These are phyloP conservation scores for Berberis vulgaris DNA, from an alignment of 164 flowering plant species.

Conservation along the genomic window DNA sequence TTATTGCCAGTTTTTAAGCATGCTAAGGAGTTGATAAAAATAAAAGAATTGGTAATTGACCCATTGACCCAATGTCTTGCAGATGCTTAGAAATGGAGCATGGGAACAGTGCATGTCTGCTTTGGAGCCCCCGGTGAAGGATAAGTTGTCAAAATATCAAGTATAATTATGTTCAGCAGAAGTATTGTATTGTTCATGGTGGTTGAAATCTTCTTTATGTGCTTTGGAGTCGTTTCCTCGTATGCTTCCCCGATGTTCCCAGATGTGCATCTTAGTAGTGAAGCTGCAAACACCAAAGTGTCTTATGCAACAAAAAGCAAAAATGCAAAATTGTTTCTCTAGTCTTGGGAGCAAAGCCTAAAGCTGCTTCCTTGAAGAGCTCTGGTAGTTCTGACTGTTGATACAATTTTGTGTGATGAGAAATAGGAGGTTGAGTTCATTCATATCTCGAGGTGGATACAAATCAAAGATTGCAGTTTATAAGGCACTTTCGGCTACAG, in stretches of 20 bases:
- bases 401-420: too few relatives aligned
- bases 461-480: too few relatives aligned
- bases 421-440: too few relatives aligned
- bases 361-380: too few relatives aligned
- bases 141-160: constrained; percentile 60
- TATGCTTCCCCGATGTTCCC: neutral
- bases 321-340: too few relatives aligned
- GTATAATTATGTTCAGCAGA: constrained; percentile 24
- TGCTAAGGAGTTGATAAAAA: neutral
- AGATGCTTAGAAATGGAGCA: constrained; percentile 83
- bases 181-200: constrained; percentile 3
- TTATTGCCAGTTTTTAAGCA: neutral
- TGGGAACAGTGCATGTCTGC: constrained; percentile 97
- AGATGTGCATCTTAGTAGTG: neutral
- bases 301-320: too few relatives aligned
- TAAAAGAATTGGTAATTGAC: neutral
- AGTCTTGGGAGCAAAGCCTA: too few relatives aligned
- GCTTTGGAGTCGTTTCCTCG: neutral
- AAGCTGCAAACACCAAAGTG: too few relatives aligned
- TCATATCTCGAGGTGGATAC: too few relatives aligned
- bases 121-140: constrained; percentile 79
- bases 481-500: too few relatives aligned
- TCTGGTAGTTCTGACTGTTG: too few relatives aligned
- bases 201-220: constrained; percentile 1
- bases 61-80: constrained; percentile 9